Base-by-base conservation (phyloP, 495 filamentous ascomycete genomes). In the Tuber aestivum region DNA sequence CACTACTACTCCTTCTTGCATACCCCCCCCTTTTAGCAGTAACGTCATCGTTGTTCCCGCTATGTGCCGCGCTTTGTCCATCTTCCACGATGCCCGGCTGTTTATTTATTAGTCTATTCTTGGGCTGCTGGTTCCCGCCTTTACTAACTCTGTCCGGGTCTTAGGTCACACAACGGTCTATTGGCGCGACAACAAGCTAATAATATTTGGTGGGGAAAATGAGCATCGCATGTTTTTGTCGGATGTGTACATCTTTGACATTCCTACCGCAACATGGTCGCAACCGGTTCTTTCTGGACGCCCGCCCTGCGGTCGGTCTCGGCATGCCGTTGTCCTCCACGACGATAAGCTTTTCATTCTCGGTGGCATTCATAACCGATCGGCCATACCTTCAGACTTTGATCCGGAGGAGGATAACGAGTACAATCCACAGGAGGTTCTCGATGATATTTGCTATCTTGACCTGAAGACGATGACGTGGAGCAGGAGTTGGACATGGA, bases 391-490 rank as follows among this genome's bases (percentile, higher is more conserved):
- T 20, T 41, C 76, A 35, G 77, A 79, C 40, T 80, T 77, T 69
- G 78, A 80, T 18, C 70, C 78, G 0, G 81, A 82, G 37, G 80
- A 82, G 35, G 81, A 82, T 37, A 75, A 72, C 21, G 81, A 82
- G 21, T 82, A 82, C 70, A 82, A 79, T 35, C 80, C 81, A 3
- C 81, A 82, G 72, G 90, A 92, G 75, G 94, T 97, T 35, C 86
- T 97, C 44, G 95, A 98, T 78, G 95, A 98, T 83, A 91, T 99
- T 74, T 95, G 93, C 84, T 99, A 96, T 83, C 88, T 99, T 69
- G 95, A 99, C 82, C 86, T 99, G 73, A 97, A 96, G 87, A 97
- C 95, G 16, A 97, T 93, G 89, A 97, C 95, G 7, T 99, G 95
- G 95, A 98, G 95, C 72, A 89, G 93, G 70, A 92, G 93, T 48